Evolutionary conservation across 306 rosid genomes (phyloP).

Genomic region (Gleditsia sinensis): DNA sequence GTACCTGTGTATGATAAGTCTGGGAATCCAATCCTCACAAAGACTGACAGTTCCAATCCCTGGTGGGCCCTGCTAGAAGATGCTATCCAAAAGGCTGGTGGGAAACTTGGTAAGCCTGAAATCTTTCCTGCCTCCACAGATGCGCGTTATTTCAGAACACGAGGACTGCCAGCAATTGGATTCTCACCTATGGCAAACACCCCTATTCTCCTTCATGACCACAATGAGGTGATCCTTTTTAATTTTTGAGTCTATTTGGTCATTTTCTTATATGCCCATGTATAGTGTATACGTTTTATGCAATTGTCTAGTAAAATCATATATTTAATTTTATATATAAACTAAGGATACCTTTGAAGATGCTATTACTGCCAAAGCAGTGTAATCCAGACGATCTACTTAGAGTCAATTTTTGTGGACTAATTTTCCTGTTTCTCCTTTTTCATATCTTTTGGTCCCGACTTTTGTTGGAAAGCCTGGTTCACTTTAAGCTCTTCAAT

Average conservation of each 20-base stretch:
- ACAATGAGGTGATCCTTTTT: constrained; percentile 75
- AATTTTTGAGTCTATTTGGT: background rate
- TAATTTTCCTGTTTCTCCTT: background rate
- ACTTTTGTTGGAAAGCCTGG: constrained; percentile 5
- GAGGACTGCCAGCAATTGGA: constrained; percentile 86
- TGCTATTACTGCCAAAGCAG: no score
- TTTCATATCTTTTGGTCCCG: background rate
- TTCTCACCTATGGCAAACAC: constrained; percentile 97
- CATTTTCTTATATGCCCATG: constrained; percentile 3
- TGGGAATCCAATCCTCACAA: constrained; percentile 69
- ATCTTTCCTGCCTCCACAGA: constrained; percentile 88
- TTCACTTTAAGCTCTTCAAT: constrained; percentile 1
- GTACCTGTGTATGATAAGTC: constrained; percentile 39
- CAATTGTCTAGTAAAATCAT: constrained; percentile 7
- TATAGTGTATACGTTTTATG: background rate
- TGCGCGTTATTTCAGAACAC: constrained; percentile 77
- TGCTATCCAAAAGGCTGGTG: constrained; percentile 72
- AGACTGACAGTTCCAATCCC: constrained; percentile 77
- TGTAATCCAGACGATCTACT: background rate
- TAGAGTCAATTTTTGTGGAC: background rate
- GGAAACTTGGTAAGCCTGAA: constrained; percentile 87
- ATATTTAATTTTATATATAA: background rate
- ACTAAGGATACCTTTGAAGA: background rate
- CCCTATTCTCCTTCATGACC: constrained; percentile 89
- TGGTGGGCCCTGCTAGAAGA: constrained; percentile 88